Conservation (phyloP, 352 stramenopile species). For the Phytophthora vignae region DNA sequence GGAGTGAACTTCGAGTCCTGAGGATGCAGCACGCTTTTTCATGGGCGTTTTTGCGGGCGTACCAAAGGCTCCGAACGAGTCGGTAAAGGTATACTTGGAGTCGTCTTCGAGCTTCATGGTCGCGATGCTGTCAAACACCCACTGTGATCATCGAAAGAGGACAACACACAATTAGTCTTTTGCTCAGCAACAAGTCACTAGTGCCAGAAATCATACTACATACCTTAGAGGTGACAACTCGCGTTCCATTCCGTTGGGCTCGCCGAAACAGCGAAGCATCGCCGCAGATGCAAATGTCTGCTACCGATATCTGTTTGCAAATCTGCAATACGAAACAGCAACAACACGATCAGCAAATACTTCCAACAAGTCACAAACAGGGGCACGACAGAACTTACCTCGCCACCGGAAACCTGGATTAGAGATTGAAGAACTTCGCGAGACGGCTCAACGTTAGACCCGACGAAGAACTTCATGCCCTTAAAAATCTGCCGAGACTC, state of each 20-base stretch:
- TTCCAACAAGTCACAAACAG: background rate
- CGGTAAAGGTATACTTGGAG: conserved; percentile 34
- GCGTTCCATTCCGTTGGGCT: conserved; percentile 60
- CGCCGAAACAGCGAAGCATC: conserved; percentile 70
- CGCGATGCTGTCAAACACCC: conserved; percentile 83
- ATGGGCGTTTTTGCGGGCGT: conserved; percentile 20
- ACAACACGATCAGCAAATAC: conserved; percentile 2
- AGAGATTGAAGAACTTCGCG: conserved; percentile 77
- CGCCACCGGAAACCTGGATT: conserved; percentile 76
- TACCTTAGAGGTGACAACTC: conserved; percentile 76
- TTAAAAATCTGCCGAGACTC: conserved; percentile 70
- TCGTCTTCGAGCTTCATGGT: conserved; percentile 68
- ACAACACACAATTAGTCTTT: background rate
- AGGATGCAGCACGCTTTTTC: conserved; percentile 21
- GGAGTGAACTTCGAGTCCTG: conserved; percentile 46
- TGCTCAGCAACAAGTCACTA: background rate
- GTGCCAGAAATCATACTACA: background rate
- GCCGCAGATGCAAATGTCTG: conserved; percentile 70
- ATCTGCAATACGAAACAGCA: conserved; percentile 45
- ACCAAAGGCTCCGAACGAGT: conserved; percentile 9
- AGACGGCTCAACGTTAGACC: conserved; percentile 75
- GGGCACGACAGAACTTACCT: conserved; percentile 47
- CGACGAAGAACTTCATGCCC: conserved; percentile 74
- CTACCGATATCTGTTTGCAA: conserved; percentile 78
- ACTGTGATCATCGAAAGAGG: conserved; percentile 33